Evolutionary conservation across 805 yeast species (phyloP).

Genomic region (Jamesozyma rosinii): DNA sequence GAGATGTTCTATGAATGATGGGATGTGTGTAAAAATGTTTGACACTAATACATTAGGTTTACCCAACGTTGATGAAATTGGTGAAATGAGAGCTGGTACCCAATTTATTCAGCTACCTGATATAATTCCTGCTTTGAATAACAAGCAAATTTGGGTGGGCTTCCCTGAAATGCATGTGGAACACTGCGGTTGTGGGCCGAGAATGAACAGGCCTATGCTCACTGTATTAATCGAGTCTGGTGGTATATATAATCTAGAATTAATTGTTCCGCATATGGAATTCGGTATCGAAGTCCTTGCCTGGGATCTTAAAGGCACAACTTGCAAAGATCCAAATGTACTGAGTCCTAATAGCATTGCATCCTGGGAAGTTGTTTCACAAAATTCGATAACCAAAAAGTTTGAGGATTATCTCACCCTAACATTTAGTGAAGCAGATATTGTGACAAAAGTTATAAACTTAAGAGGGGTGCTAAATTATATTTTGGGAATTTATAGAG

Average conservation of each 20-base stretch:
- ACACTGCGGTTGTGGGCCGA: slow-evolving; percentile 15
- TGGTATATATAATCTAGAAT: slow-evolving; percentile 15
- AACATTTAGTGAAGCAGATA: slow-evolving; percentile 34
- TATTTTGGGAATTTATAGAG: slow-evolving; percentile 28
- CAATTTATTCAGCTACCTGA: slow-evolving; percentile 10
- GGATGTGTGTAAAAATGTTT: slow-evolving; percentile 12
- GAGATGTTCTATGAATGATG: slow-evolving; percentile 17
- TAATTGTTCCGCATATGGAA: slow-evolving; percentile 11
- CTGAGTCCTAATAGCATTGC: slow-evolving; percentile 15
- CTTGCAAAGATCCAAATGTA: slow-evolving; percentile 10
- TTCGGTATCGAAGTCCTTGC: slow-evolving; percentile 11
- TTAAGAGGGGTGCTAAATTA: slow-evolving; percentile 33
- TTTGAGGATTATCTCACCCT: slow-evolving; percentile 34
- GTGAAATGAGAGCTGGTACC: slow-evolving; percentile 9
- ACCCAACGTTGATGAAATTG: slow-evolving; percentile 7
- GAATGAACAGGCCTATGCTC: slow-evolving; percentile 15
- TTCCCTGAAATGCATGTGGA: slow-evolving; percentile 14
- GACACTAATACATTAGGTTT: slow-evolving; percentile 8
- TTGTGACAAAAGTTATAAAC: slow-evolving; percentile 30
- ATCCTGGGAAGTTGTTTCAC: slow-evolving; percentile 15
- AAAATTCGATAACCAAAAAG: slow-evolving; percentile 9
- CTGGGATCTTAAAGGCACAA: slow-evolving; percentile 11
- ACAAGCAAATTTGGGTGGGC: slow-evolving; percentile 16
- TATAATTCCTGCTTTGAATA: slow-evolving; percentile 11
- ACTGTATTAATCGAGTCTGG: slow-evolving; percentile 11